Conservation (phyloP, 371 early-diverging fungal species). For the Mucor irregularis region DNA sequence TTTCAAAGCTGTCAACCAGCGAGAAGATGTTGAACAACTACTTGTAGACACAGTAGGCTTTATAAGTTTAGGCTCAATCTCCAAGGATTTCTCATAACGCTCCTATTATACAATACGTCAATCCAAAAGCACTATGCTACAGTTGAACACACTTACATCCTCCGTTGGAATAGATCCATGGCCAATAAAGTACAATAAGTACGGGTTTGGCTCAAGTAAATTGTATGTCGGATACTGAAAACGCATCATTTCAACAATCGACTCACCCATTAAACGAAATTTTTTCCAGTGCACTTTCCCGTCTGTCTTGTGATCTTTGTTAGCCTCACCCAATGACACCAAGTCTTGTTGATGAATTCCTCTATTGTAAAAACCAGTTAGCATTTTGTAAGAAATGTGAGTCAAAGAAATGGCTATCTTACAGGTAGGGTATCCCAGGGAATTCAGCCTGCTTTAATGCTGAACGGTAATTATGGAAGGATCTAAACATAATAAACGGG, state of each 20-base stretch:
- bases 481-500: no score
- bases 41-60: slow-evolving; percentile 3
- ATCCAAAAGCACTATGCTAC: no score
- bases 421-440: slow-evolving; percentile 62
- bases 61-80: slow-evolving; percentile 23
- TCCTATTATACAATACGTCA: slow-evolving; percentile 25
- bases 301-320: slow-evolving; percentile 53
- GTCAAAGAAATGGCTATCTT: slow-evolving; percentile 14
- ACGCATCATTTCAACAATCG: slow-evolving; percentile 38
- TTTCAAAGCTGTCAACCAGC: slow-evolving; percentile 11
- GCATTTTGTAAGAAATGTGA: no score
- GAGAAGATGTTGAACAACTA: slow-evolving; percentile 5
- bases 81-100: slow-evolving; percentile 32
- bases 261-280: slow-evolving; percentile 56
- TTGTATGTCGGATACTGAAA: slow-evolving; percentile 42
- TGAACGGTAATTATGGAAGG: slow-evolving; percentile 61
- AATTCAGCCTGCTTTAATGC: slow-evolving; percentile 51
- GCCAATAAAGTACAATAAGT: slow-evolving; percentile 33
- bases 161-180: slow-evolving; percentile 35
- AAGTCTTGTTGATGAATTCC: slow-evolving; percentile 59
- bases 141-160: slow-evolving; percentile 22
- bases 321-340: slow-evolving; percentile 55
- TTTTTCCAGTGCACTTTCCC: slow-evolving; percentile 62
- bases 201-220: slow-evolving; percentile 28
- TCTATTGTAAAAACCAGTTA: slow-evolving; percentile 24